Evolutionary conservation across 2,329 filamentous ascomycete genomes (phyloP).

Genomic region (Zalaria sp.): DNA sequence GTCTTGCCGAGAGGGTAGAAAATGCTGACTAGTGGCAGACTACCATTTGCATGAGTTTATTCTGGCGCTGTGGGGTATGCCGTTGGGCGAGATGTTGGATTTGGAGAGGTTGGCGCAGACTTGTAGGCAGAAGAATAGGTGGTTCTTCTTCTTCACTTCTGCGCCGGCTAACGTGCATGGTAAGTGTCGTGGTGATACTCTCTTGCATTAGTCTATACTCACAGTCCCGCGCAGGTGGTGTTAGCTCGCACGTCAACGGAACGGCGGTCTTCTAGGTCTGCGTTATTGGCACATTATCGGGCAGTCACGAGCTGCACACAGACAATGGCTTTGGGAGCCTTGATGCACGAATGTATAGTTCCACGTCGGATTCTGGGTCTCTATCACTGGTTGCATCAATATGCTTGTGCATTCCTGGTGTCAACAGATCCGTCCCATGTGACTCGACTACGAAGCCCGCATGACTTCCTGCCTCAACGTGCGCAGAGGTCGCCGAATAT

Average conservation of each 20-base stretch:
- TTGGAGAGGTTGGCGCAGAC: conserved; percentile 26
- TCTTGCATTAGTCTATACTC: background rate
- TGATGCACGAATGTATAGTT: no score
- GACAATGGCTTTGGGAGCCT: no score
- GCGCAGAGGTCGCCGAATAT: no score
- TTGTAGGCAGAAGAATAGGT: conserved; percentile 7
- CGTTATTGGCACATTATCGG: no score
- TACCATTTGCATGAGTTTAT: conserved; percentile 40
- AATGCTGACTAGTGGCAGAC: conserved; percentile 41
- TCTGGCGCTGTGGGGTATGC: conserved; percentile 37
- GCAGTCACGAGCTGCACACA: no score
- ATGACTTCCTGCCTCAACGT: no score
- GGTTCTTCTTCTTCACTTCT: conserved; percentile 37
- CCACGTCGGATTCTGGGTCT: no score
- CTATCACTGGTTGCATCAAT: no score
- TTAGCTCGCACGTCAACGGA: conserved; percentile 29
- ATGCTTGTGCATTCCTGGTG: no score
- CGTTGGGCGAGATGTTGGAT: conserved; percentile 43
- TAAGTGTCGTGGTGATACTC: conserved; percentile 7
- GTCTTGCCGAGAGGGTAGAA: conserved; percentile 39
- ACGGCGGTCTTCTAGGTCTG: conserved; percentile 20
- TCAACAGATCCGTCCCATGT: no score
- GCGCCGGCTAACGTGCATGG: conserved; percentile 45
- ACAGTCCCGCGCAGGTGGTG: conserved; percentile 16
- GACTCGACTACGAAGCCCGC: no score